These are phyloP conservation scores for Leishmania braziliensis DNA, from an alignment of 208 protist species.

Conservation along the genomic window DNA sequence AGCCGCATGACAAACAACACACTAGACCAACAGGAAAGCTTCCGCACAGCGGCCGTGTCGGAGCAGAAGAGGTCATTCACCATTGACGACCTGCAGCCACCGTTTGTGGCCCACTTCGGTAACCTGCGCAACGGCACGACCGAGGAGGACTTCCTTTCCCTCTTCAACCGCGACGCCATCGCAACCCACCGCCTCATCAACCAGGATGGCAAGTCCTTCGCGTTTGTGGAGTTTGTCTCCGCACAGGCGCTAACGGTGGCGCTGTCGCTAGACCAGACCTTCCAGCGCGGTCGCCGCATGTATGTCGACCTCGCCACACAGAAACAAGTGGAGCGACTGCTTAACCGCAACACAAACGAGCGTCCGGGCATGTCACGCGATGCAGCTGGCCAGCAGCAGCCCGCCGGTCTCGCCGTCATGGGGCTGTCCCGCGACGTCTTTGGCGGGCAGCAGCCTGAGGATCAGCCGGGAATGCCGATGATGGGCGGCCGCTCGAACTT, in stretches of 20 bases:
- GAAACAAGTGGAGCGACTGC: constrained; percentile 81
- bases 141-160: constrained; percentile 72
- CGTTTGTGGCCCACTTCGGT: constrained; percentile 82
- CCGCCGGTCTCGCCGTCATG: constrained; percentile 34
- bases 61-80: constrained; percentile 26
- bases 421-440: constrained; percentile 72
- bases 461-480: constrained; percentile 17
- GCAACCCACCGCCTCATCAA: constrained; percentile 70
- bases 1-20: constrained; percentile 68
- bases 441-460: constrained; percentile 54
- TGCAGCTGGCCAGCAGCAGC: constrained; percentile 50
- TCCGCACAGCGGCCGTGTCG: constrained; percentile 46
- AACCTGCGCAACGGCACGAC: constrained; percentile 85
- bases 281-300: constrained; percentile 67
- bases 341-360: constrained; percentile 44
- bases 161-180: constrained; percentile 66
- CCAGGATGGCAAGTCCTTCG: constrained; percentile 82
- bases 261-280: constrained; percentile 63
- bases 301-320: constrained; percentile 81
- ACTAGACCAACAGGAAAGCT: constrained; percentile 60
- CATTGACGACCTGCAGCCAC: constrained; percentile 62
- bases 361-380: constrained; percentile 47
- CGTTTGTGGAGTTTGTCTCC: constrained; percentile 84
- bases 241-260: constrained; percentile 66
- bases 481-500: constrained; percentile 56